These are phyloP conservation scores for Clonostachys byssicola DNA, from an alignment of 2,329 filamentous ascomycete genomes.

Conservation along the genomic window DNA sequence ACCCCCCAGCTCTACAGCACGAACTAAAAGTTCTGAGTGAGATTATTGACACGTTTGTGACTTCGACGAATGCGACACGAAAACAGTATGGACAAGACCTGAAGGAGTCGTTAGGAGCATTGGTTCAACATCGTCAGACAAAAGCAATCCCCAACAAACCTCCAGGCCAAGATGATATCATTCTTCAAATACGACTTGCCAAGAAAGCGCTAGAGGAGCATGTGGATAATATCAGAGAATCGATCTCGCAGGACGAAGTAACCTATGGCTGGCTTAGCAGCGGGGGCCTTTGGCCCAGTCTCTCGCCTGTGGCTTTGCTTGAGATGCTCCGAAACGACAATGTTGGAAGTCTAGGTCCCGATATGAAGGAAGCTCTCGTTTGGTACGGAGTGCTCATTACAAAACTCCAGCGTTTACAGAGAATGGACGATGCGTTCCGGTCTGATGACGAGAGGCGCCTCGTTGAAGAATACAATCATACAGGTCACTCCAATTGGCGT, in stretches of 20 bases:
- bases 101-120: not conserved
- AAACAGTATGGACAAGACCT: not conserved
- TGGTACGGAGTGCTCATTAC: conserved; percentile 37
- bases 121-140: too few species aligned
- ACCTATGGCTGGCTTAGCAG: conserved; percentile 28
- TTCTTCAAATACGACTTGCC: too few species aligned
- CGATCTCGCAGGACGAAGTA: not conserved
- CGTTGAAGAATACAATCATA: conserved; percentile 40
- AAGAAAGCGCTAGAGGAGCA: too few species aligned
- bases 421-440: conserved; percentile 27
- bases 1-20: too few species aligned
- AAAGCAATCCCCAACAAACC: too few species aligned
- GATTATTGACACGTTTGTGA: not conserved
- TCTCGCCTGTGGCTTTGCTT: conserved; percentile 36
- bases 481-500: conserved; percentile 53
- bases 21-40: not conserved
- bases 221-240: too few species aligned
- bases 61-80: not conserved
- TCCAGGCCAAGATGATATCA: too few species aligned
- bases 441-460: conserved; percentile 31
- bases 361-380: conserved; percentile 33
- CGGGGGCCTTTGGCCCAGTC: conserved; percentile 38
- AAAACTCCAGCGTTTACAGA: conserved; percentile 34
- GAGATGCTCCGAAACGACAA: conserved; percentile 32
- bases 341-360: conserved; percentile 16